These are phyloP conservation scores for Patellifolia procumbens DNA, from an alignment of 179 eudicot species.

Conservation along the genomic window DNA sequence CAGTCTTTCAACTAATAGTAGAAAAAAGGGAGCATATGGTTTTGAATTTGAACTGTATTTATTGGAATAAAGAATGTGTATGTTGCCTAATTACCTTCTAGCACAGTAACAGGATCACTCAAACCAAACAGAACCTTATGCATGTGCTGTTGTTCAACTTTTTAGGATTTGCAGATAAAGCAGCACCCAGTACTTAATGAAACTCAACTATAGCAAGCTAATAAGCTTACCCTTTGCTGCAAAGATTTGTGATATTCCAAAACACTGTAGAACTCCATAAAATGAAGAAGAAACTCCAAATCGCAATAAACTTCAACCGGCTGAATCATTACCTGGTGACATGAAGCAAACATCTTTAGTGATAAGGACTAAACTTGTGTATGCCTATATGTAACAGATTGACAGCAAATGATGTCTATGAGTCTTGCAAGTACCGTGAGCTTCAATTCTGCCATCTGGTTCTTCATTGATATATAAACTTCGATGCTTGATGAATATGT, in stretches of 20 bases:
- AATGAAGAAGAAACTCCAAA: slow-evolving; percentile 45
- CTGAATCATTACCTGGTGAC: slow-evolving; percentile 59
- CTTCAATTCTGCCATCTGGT: slow-evolving; percentile 36
- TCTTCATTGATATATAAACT: slow-evolving; percentile 48
- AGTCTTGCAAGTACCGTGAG: slow-evolving; percentile 45
- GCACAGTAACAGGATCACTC: not conserved
- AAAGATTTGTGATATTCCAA: slow-evolving; percentile 48
- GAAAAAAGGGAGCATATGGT: too few relatives aligned
- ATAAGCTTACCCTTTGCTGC: slow-evolving; percentile 58
- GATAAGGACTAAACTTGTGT: not conserved
- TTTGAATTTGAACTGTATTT: too few relatives aligned
- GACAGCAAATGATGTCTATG: not conserved
- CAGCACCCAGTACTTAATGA: not conserved
- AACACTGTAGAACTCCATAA: slow-evolving; percentile 59
- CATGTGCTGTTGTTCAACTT: not conserved
- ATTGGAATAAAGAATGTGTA: not conserved
- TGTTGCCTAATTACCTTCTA: not conserved
- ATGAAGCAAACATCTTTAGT: slow-evolving; percentile 16
- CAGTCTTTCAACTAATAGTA: too few relatives aligned
- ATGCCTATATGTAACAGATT: not conserved
- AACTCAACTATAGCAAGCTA: not conserved
- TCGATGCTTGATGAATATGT: slow-evolving; percentile 50
- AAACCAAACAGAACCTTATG: not conserved
- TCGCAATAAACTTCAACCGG: slow-evolving; percentile 62
- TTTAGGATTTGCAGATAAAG: slow-evolving; percentile 16